Conservation (phyloP, 1,284 basidiomycete genomes). For the Microbotryum intermedium region DNA sequence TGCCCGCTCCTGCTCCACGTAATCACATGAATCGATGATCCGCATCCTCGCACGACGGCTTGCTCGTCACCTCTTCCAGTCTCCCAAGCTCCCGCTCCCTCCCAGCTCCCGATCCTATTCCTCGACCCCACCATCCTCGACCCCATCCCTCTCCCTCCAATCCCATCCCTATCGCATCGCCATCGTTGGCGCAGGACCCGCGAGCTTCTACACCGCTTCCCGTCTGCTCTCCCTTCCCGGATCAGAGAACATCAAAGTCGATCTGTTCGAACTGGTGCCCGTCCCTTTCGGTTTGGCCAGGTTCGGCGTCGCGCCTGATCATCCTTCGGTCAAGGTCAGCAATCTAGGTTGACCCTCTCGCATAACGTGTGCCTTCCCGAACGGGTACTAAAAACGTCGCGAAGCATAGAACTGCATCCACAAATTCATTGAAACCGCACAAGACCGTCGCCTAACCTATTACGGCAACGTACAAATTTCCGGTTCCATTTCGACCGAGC, state of each 20-base stretch:
- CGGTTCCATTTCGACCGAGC: slow-evolving; percentile 26
- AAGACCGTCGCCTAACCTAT: slow-evolving; percentile 69
- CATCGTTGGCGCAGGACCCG: slow-evolving; percentile 81
- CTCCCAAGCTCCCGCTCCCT: too few relatives aligned
- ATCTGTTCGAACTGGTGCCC: slow-evolving; percentile 89
- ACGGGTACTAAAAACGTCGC: neutral
- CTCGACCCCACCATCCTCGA: too few relatives aligned
- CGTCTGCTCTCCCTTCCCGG: slow-evolving; percentile 56
- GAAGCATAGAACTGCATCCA: slow-evolving; percentile 78
- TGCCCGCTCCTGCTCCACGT: too few relatives aligned
- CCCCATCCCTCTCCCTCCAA: too few relatives aligned
- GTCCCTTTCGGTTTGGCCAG: slow-evolving; percentile 89
- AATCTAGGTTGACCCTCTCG: too few relatives aligned
- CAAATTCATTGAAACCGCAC: slow-evolving; percentile 75
- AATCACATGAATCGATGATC: too few relatives aligned
- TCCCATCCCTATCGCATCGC: slow-evolving; percentile 53
- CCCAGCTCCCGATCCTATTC: too few relatives aligned
- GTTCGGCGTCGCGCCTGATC: slow-evolving; percentile 96
- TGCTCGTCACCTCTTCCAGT: too few relatives aligned
- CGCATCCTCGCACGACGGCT: too few relatives aligned
- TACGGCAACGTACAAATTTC: slow-evolving; percentile 86
- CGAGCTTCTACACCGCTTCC: slow-evolving; percentile 88
- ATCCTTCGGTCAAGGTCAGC: slow-evolving; percentile 91
- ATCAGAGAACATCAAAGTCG: slow-evolving; percentile 52
- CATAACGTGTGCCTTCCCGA: neutral